These are phyloP conservation scores for Pichia cabralensis DNA, from an alignment of 805 yeast genomes.

Conservation along the genomic window DNA sequence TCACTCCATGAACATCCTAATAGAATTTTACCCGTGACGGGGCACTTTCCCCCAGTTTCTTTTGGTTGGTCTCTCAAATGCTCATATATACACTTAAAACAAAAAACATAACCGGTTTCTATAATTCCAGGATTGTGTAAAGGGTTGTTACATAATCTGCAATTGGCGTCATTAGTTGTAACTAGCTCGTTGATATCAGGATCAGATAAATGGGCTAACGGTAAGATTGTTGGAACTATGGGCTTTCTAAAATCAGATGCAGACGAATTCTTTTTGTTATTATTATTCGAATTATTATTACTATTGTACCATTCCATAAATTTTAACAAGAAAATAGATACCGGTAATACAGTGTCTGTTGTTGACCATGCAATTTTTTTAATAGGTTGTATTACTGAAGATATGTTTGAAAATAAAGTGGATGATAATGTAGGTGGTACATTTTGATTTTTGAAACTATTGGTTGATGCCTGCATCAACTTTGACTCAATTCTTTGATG, in stretches of 20 bases:
- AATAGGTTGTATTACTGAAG: conserved; percentile 13
- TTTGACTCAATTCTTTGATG: conserved; percentile 30
- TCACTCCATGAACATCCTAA: conserved; percentile 61
- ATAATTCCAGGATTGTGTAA: conserved; percentile 76
- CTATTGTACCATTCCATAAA: conserved; percentile 92
- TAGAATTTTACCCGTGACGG: conserved; percentile 64
- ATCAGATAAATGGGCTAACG: conserved; percentile 1
- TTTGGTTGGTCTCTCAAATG: conserved; percentile 42
- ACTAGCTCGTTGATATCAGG: conserved; percentile 11
- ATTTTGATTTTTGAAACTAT: neutral
- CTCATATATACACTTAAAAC: conserved; percentile 76
- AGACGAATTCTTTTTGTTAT: conserved; percentile 35
- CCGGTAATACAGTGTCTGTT: conserved; percentile 51
- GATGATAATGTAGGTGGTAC: conserved; percentile 5
- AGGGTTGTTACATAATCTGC: conserved; percentile 60
- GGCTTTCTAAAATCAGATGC: conserved; percentile 11
- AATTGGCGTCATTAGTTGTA: conserved; percentile 22
- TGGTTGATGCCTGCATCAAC: neutral
- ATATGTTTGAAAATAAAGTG: neutral
- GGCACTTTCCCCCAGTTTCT: conserved; percentile 63
- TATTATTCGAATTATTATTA: conserved; percentile 54
- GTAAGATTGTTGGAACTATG: conserved; percentile 4
- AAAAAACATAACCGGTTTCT: conserved; percentile 86
- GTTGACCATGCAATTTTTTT: conserved; percentile 19
- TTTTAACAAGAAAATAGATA: conserved; percentile 70